Evolutionary conservation across 2,329 filamentous ascomycete species (phyloP).

Genomic region (Aspergillus neoniger): DNA sequence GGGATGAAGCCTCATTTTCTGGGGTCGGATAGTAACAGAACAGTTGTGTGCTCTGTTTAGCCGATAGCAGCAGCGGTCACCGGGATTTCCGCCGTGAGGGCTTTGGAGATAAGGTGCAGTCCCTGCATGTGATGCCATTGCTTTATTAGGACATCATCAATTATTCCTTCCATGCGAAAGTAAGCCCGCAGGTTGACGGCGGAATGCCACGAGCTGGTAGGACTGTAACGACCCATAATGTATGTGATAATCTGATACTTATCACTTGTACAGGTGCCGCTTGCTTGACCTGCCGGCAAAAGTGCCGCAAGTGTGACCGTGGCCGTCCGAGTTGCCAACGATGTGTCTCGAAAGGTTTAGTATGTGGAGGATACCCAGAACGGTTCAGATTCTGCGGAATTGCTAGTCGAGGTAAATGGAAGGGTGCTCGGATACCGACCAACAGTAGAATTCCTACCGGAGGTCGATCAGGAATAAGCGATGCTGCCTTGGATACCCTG

Average conservation of each 20-base stretch:
- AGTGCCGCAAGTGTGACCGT: constrained; percentile 36
- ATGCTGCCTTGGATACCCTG: not conserved
- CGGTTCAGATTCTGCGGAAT: constrained; percentile 36
- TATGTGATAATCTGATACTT: not conserved
- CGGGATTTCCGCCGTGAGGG: not conserved
- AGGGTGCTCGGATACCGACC: constrained; percentile 25
- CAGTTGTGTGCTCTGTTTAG: not conserved
- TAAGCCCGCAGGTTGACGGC: constrained; percentile 3
- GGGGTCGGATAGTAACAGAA: not conserved
- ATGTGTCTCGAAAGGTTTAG: constrained; percentile 33
- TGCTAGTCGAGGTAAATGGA: constrained; percentile 35
- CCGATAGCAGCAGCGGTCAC: not conserved
- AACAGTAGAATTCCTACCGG: not conserved
- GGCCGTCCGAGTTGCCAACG: constrained; percentile 32
- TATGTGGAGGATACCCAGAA: constrained; percentile 35
- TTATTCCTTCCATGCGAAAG: not conserved
- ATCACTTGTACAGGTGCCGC: constrained; percentile 27
- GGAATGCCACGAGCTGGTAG: constrained; percentile 11
- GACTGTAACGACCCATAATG: not conserved
- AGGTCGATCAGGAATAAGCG: not conserved
- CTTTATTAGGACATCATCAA: not conserved
- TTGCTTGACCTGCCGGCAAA: constrained; percentile 37
- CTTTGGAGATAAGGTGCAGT: not conserved
- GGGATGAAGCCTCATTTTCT: not conserved
- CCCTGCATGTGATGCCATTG: not conserved